Percentiles rank a stretch among this genome's conserved stretches.
Evolutionary conservation across 2,329 filamentous ascomycete genomes (phyloP).

Genomic region (Neonectria neomacrospora): DNA sequence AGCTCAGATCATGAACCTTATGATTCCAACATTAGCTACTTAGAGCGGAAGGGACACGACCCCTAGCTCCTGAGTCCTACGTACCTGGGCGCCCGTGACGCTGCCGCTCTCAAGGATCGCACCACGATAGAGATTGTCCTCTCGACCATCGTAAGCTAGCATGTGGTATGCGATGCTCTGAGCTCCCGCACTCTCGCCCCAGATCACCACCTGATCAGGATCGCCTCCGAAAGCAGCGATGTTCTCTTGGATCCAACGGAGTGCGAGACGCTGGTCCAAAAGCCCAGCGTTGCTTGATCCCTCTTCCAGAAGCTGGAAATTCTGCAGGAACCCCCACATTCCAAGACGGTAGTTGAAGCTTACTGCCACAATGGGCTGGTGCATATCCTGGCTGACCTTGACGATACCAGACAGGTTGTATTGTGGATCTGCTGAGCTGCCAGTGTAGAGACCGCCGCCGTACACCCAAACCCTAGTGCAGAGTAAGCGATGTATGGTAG

Average conservation of each 20-base stretch:
- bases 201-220: conserved; percentile 58
- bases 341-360: conserved; percentile 65
- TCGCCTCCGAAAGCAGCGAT: conserved; percentile 63
- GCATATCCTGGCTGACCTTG: conserved; percentile 60
- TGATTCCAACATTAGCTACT: neutral
- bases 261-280: conserved; percentile 60
- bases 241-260: conserved; percentile 65
- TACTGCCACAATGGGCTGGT: conserved; percentile 64
- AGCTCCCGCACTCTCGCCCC: conserved; percentile 59
- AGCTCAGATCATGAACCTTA: conserved; percentile 41
- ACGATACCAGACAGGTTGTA: conserved; percentile 53
- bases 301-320: conserved; percentile 54
- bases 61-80: neutral
- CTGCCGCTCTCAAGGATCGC: conserved; percentile 66
- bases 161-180: conserved; percentile 60
- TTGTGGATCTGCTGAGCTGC: conserved; percentile 62
- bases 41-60: neutral
- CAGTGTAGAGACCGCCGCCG: conserved; percentile 64
- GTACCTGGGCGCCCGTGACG: conserved; percentile 37
- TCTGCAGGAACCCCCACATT: conserved; percentile 65
- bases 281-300: conserved; percentile 61
- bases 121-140: conserved; percentile 65
- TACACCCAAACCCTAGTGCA: conserved; percentile 65
- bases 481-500: conserved; percentile 20
- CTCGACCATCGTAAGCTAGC: conserved; percentile 64